phyloP scores from a whole-genome alignment of 441 rosid genomes.

The Adansonia gregorii region DNA sequence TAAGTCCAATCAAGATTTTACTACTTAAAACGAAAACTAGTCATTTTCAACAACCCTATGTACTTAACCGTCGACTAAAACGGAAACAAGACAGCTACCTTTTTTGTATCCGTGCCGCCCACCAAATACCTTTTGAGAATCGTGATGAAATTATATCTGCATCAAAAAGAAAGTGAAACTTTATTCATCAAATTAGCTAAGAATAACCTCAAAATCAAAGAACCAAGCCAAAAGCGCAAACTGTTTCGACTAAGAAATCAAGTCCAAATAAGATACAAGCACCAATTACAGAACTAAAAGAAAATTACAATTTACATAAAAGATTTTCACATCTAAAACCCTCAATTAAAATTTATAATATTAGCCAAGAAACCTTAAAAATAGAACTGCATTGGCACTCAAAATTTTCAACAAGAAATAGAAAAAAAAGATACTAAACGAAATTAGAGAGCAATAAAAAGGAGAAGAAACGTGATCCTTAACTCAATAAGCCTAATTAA shows the following conservation, averaged over 20 bases:
- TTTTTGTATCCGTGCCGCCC: not conserved
- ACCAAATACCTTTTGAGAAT: not conserved
- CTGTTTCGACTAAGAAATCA: not conserved
- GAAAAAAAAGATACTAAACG: not conserved
- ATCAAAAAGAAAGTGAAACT: not conserved
- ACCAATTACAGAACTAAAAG: not conserved
- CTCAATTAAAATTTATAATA: constrained; percentile 7
- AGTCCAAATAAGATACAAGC: not conserved
- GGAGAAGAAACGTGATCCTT: constrained; percentile 14
- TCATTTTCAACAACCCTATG: not conserved
- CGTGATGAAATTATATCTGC: not conserved
- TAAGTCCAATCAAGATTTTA: not conserved
- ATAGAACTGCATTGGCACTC: not conserved
- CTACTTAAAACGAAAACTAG: not conserved
- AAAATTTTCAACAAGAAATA: not conserved
- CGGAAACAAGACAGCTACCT: constrained; percentile 10
- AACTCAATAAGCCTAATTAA: constrained; percentile 14
- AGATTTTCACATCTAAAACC: not conserved
- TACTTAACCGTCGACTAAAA: not conserved
- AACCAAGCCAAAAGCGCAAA: not conserved
- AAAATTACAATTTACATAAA: not conserved
- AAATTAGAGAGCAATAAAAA: not conserved
- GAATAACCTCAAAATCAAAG: not conserved
- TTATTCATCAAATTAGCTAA: not conserved
- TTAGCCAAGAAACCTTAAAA: not conserved